Conservation (phyloP, 306 rosid species). For the Vicia villosa region DNA sequence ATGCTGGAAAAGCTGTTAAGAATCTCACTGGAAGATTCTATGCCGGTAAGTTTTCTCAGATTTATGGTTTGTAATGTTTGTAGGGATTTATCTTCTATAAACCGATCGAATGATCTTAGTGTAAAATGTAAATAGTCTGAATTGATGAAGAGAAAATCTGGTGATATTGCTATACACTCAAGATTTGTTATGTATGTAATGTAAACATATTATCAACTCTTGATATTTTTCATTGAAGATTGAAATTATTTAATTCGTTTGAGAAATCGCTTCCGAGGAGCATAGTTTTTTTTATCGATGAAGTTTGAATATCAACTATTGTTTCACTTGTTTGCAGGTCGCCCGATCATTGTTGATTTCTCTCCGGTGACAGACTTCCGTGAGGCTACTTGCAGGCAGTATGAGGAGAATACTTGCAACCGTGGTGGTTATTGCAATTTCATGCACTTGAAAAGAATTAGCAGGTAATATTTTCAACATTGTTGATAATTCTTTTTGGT, state of each 20-base stretch:
- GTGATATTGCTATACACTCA: background rate
- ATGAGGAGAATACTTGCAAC: slow-evolving; percentile 74
- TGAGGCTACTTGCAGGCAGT: slow-evolving; percentile 80
- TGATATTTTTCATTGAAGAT: background rate
- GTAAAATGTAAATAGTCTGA: too few species aligned
- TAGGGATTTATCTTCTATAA: too few species aligned
- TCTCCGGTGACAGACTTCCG: slow-evolving; percentile 75
- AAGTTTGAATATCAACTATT: background rate
- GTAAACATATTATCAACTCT: background rate
- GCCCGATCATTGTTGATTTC: slow-evolving; percentile 78
- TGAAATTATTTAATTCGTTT: background rate
- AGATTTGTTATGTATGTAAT: background rate
- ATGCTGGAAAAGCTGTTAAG: slow-evolving; percentile 59
- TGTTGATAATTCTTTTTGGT: background rate
- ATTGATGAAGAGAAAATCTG: background rate
- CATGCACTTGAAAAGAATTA: slow-evolving; percentile 74
- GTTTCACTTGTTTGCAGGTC: slow-evolving; percentile 42
- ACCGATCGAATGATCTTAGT: too few species aligned
- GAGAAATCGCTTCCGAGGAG: background rate
- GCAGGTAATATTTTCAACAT: slow-evolving; percentile 43
- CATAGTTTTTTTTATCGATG: background rate
- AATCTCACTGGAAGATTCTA: slow-evolving; percentile 68
- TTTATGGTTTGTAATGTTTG: too few species aligned
- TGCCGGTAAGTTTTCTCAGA: slow-evolving; percentile 49
- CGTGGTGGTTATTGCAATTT: slow-evolving; percentile 78